These are phyloP conservation scores for Monocercomonoides exilis DNA, from an alignment of 78 protist genomes.

Conservation along the genomic window DNA sequence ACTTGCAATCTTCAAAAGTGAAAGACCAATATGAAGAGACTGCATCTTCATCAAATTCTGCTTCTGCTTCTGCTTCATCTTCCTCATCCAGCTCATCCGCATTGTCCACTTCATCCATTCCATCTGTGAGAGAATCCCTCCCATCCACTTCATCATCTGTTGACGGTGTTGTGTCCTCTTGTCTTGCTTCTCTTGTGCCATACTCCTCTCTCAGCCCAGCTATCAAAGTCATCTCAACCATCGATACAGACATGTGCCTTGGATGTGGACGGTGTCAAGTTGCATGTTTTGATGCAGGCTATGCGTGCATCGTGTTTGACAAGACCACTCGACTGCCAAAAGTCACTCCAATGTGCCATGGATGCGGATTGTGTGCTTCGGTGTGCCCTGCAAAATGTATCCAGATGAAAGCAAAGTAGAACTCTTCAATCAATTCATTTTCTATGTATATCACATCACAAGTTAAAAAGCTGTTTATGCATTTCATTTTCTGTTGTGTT, in stretches of 20 bases:
- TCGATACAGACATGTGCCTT: slow-evolving; percentile 9
- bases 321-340: neutral
- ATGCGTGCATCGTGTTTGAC: slow-evolving; percentile 15
- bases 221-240: neutral
- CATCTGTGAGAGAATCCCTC: neutral
- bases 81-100: no score
- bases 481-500: no score
- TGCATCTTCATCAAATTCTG: no score
- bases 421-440: no score
- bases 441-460: no score
- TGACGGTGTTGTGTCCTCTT: no score
- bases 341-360: slow-evolving; percentile 14
- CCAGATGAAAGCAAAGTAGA: no score
- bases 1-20: neutral
- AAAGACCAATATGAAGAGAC: no score
- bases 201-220: neutral
- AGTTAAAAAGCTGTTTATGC: no score
- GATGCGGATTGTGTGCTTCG: slow-evolving; percentile 19
- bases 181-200: neutral
- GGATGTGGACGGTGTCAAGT: slow-evolving; percentile 15
- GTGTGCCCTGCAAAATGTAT: neutral
- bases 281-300: slow-evolving; percentile 21
- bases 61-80: no score
- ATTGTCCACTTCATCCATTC: neutral
- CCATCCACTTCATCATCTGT: no score